Evolutionary conservation across 768 basidiomycete genomes (phyloP), one percentile per base, ranked within the genome.

Genomic region (Kwoniella dendrophila): DNA sequence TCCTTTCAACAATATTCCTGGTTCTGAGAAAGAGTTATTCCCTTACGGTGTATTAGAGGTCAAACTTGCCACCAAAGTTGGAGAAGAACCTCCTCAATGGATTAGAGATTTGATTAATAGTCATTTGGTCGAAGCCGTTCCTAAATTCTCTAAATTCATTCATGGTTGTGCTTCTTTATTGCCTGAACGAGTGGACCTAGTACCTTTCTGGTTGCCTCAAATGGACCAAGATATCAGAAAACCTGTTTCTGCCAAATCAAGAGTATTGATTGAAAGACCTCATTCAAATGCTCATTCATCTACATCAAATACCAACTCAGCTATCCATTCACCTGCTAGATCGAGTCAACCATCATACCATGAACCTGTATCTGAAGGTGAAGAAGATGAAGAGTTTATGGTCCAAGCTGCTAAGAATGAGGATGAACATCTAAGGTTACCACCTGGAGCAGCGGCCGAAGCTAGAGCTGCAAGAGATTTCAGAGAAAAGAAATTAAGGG

Each of bases 11-110:
- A 87, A 89, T 72, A 72, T 94, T 45, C 71, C 82, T 0, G 71
- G 82, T 0, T 88, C 88, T 62, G 96, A 99, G 78, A 90, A 88
- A 77, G 94, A 97, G 66, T 80, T 90, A 3, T 99, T 99, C 86
- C 92, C 93, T 83, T 92, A 99, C 74, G 96, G 94, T 29, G 90
- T 99, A 3, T 82, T 99, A 5, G 96, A 99, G 79, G 93, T 99
- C 72, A 99, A 99, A 81, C 81, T 98, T 26, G 94, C 98, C 80
- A 98, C 94, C 1, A 93, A 97, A 73, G 84, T 88, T 63, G 96
- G 96, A 0, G 94, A 97, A 77, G 86, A 96, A 76, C 94, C 96
- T 3, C 95, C 95, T 0, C 83, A 88, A 74, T 99, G 96, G 96
- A 92, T 98, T 18, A 87, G 87, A 5, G 95, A 98, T 57, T 86